Evolutionary conservation across 306 rosid species (phyloP).

Genomic region (Lupinus albus): DNA sequence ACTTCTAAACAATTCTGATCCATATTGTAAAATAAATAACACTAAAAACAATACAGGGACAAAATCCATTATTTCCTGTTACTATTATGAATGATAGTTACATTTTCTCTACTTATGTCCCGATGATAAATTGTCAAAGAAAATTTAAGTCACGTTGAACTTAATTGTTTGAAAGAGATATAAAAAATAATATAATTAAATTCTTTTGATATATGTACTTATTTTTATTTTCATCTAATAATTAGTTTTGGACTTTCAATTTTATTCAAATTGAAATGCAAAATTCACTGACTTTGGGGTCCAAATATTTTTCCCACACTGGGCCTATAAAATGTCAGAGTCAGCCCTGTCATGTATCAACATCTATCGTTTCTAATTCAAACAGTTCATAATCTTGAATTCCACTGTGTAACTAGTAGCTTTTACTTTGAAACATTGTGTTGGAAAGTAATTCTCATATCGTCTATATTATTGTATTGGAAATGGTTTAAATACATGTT

Average conservation of each 20-base stretch:
- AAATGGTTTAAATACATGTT: too few species aligned
- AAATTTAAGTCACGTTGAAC: not conserved
- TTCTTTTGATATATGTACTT: too few species aligned
- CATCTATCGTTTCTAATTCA: not conserved
- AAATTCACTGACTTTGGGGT: too few species aligned
- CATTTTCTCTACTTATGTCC: not conserved
- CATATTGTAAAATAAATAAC: not conserved
- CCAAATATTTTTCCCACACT: too few species aligned
- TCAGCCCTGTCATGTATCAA: too few species aligned
- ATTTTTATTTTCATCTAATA: too few species aligned
- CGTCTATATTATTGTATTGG: too few species aligned
- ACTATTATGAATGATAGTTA: not conserved
- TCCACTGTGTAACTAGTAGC: not conserved
- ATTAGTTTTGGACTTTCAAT: too few species aligned
- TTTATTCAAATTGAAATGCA: too few species aligned
- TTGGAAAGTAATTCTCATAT: too few species aligned
- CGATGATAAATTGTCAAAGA: not conserved
- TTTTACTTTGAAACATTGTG: not conserved
- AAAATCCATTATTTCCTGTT: not conserved
- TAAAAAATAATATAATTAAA: too few species aligned
- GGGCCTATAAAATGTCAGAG: too few species aligned
- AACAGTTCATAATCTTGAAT: not conserved
- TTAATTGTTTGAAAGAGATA: constrained; percentile 8
- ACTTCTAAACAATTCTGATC: not conserved
- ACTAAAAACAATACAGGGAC: not conserved